Percentiles rank a stretch among this genome's conserved stretches.
Evolutionary conservation across 2,329 filamentous ascomycete genomes (phyloP).

Genomic region (Curvularia hawaiiensis): DNA sequence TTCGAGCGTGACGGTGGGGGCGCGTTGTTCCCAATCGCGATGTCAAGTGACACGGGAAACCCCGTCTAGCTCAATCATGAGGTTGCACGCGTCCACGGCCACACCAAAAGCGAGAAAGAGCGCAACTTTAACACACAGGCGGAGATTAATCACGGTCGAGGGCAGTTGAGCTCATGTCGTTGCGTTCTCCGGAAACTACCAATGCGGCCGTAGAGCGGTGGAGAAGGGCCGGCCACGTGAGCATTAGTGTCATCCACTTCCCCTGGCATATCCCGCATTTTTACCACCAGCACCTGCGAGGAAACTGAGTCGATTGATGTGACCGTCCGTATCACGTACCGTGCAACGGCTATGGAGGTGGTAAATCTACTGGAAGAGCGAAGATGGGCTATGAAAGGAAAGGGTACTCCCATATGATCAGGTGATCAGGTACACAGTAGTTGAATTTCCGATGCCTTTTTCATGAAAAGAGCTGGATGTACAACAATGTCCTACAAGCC

Average conservation of each 20-base stretch:
- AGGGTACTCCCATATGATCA: conserved; percentile 12
- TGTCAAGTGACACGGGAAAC: conserved; percentile 9
- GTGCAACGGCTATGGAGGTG: conserved; percentile 10
- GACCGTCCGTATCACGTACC: background rate
- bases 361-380: conserved; percentile 7
- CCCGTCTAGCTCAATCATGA: conserved; percentile 20
- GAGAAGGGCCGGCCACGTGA: conserved; percentile 16
- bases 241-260: conserved; percentile 13
- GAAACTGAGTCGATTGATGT: conserved; percentile 18
- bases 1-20: conserved; percentile 1
- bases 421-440: conserved; percentile 11
- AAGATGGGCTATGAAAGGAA: background rate
- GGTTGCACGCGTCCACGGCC: conserved; percentile 17
- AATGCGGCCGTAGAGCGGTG: conserved; percentile 18
- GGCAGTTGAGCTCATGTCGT: conserved; percentile 3
- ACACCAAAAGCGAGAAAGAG: conserved; percentile 15
- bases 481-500: background rate
- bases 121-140: conserved; percentile 15
- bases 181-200: background rate
- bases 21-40: conserved; percentile 6
- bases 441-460: background rate
- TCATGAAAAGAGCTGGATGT: background rate
- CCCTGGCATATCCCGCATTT: conserved; percentile 4
- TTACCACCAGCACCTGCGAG: conserved; percentile 2
- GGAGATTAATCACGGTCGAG: conserved; percentile 8